Base-by-base conservation (phyloP, 306 rosid genomes). In the Quercus robur region DNA sequence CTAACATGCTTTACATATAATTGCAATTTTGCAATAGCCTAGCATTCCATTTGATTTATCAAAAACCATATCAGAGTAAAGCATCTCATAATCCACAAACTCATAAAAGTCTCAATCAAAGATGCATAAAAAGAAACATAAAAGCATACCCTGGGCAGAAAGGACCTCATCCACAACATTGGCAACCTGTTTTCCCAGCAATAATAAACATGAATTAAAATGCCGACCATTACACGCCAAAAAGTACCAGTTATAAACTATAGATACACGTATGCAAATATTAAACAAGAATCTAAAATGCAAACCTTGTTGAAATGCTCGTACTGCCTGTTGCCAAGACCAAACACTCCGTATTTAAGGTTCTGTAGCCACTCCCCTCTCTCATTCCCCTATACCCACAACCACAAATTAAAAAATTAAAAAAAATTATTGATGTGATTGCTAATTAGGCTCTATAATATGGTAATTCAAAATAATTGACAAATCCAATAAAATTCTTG, bases 241-340 rank as follows among this genome's bases (percentile, higher is more conserved):
- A 5, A n/a, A 38, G 23, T 28, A 54, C 23, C 49, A 35, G 56
- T 54, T 59, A 41, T 33, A 79, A 46, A 25, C 74, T 41, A 12
- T 18, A 77, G 46, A 8, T 28, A 30, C 57, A 17, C 35, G 71
- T 26, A n/a, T 51, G 46, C 26, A 15, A 82, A 46, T 66, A 77
- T 75, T 41, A 70, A 69, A 49, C 19, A 23, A 81, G 10, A 52
- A 56, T 54, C 23, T 14, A 35, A 55, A 73, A 49, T 31, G 62
- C 86, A 81, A 81, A 94, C 99, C 98, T 96, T 96, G 58, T 96
- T 96, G 87, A 96, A 96, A 85, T 96, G 98, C 82, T 96, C 99
- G 70, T 96, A 96, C 82, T 96, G 99, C 81, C 99, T 85, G 85
- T 96, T 96, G 30, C 99, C 99, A 0, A 96, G 97, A 78, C 99